Evolutionary conservation across 1,284 basidiomycete genomes (phyloP).

Genomic region (Melampsora larici-populina): DNA sequence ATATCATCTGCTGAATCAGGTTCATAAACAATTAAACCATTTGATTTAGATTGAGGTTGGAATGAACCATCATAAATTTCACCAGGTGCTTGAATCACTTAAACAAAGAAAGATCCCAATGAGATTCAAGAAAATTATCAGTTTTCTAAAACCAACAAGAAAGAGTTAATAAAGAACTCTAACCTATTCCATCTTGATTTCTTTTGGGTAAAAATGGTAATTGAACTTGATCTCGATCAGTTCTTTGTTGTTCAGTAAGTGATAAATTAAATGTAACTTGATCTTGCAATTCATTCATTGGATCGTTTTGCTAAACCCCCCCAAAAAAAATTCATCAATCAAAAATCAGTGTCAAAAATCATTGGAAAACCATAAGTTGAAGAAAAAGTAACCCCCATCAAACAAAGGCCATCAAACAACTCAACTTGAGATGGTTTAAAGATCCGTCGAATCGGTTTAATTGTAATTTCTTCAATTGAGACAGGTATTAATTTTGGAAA

Average conservation of each 20-base stretch:
- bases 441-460: slow-evolving; percentile 1
- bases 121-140: not conserved
- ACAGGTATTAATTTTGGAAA: not conserved
- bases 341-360: not conserved
- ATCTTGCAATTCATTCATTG: not conserved
- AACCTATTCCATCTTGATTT: slow-evolving; percentile 20
- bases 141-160: not conserved
- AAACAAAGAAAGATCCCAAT: not conserved
- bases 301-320: not conserved
- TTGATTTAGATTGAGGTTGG: not conserved
- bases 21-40: slow-evolving; percentile 25
- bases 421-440: not conserved
- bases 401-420: not conserved
- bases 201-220: slow-evolving; percentile 32
- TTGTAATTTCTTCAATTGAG: not conserved
- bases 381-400: not conserved
- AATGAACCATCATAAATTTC: slow-evolving; percentile 40
- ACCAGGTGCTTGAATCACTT: slow-evolving; percentile 39
- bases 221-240: slow-evolving; percentile 24
- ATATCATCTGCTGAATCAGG: slow-evolving; percentile 37
- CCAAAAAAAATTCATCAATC: not conserved
- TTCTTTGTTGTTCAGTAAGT: slow-evolving; percentile 37
- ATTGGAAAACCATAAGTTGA: not conserved
- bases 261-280: slow-evolving; percentile 38
- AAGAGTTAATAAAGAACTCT: not conserved